Conservation (phyloP, 2,329 filamentous ascomycete genomes). For the Penicillium fuscoglaucum region DNA sequence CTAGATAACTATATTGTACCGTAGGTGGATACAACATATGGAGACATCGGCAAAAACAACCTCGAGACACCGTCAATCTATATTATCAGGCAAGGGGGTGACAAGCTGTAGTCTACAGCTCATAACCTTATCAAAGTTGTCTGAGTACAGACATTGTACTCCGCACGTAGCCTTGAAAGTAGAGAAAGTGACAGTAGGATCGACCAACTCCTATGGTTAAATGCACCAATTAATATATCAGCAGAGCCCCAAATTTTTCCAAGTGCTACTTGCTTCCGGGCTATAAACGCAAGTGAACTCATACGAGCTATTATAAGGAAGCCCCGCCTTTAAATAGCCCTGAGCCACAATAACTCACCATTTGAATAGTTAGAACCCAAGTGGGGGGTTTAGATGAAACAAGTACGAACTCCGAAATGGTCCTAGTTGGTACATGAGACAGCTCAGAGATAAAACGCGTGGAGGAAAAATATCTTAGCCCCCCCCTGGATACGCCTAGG, state of each 20-base stretch:
- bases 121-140: not conserved
- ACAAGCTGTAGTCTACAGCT: not conserved
- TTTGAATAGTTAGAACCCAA: not conserved
- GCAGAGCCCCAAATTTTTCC: not conserved
- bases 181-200: not conserved
- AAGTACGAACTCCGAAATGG: not conserved
- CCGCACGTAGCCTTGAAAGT: not conserved
- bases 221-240: not conserved
- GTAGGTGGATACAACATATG: not conserved
- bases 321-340: not conserved
- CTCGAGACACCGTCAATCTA: not conserved
- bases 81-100: not conserved
- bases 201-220: not conserved
- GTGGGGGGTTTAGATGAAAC: not conserved
- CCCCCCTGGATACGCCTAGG: conserved; percentile 12
- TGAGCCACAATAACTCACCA: not conserved
- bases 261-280: not conserved
- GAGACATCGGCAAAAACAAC: not conserved
- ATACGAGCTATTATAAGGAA: not conserved
- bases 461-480: not conserved
- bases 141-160: not conserved
- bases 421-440: not conserved
- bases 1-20: not conserved
- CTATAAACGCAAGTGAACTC: not conserved
- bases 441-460: conserved; percentile 8